phyloP scores from a whole-genome alignment of 192 early-diverging fungal genomes.

The Podila epigama region DNA sequence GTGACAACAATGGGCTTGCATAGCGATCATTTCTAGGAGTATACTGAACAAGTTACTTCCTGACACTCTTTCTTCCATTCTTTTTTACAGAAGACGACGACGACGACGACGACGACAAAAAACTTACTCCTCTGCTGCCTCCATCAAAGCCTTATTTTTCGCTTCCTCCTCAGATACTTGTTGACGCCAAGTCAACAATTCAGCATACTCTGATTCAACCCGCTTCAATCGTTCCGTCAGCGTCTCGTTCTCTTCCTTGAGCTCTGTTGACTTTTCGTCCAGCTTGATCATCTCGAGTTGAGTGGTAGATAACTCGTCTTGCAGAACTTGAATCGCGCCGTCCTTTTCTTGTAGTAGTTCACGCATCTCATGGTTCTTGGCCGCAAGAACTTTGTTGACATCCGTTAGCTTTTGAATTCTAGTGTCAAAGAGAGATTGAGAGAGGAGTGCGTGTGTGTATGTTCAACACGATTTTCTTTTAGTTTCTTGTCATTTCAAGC shows the following conservation, averaged over 20 bases:
- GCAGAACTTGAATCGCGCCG: conserved; percentile 85
- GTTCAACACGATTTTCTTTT: neutral
- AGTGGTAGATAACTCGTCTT: conserved; percentile 89
- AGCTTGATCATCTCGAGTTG: conserved; percentile 89
- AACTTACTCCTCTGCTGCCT: neutral
- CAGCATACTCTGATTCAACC: neutral
- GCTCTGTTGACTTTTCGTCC: conserved; percentile 66
- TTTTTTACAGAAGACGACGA: too few species aligned
- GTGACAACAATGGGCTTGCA: neutral
- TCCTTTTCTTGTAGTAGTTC: conserved; percentile 85
- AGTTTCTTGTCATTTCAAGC: neutral
- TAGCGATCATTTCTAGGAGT: neutral
- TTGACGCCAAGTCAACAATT: conserved; percentile 87
- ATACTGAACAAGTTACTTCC: neutral
- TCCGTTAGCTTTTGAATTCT: conserved; percentile 52
- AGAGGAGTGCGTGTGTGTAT: neutral
- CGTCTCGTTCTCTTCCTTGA: conserved; percentile 84
- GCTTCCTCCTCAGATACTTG: conserved; percentile 89
- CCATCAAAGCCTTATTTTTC: conserved; percentile 90
- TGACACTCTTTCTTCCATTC: neutral
- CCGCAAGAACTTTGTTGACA: conserved; percentile 15
- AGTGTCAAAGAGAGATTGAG: neutral
- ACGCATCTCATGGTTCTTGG: conserved; percentile 46
- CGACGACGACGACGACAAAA: neutral
- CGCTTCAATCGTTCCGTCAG: conserved; percentile 42